phyloP scores from a whole-genome alignment of 495 filamentous ascomycete species.

The Lasiosphaeria hispida region DNA sequence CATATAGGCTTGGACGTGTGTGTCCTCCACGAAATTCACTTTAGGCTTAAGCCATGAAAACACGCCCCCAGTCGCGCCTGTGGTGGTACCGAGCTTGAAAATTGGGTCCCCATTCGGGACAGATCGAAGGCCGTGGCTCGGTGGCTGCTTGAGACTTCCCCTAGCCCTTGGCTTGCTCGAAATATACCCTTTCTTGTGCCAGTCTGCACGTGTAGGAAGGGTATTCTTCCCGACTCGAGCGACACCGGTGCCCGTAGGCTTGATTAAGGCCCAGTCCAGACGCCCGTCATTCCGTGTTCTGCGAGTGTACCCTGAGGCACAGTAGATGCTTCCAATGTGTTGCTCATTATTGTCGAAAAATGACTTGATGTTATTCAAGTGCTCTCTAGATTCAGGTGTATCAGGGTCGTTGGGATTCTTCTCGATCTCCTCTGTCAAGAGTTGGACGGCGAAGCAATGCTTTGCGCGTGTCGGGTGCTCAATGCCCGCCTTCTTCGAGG shows the following conservation, averaged over 20 bases:
- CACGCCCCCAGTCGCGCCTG: background rate
- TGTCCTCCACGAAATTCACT: too few relatives aligned
- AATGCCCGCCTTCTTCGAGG: background rate
- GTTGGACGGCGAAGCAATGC: background rate
- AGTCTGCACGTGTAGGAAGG: background rate
- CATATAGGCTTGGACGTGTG: background rate
- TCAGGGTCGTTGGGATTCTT: background rate
- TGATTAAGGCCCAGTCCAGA: slow-evolving; percentile 1
- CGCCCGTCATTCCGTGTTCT: background rate
- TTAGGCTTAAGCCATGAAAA: background rate
- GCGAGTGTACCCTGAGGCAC: background rate
- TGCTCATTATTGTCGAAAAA: slow-evolving; percentile 3
- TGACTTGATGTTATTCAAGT: background rate
- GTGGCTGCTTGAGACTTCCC: background rate
- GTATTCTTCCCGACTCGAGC: background rate
- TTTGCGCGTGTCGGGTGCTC: background rate
- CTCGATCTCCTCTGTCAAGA: background rate
- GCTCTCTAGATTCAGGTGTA: background rate
- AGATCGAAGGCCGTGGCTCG: background rate
- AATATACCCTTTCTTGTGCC: background rate
- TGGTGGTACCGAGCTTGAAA: background rate
- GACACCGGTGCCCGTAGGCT: background rate
- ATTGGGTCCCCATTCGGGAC: background rate
- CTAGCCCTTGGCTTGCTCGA: background rate
- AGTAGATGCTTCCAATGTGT: background rate